Evolutionary conservation across 352 stramenopile species (phyloP), one percentile per base, ranked within the genome.

Genomic region (Phytophthora podocarpi): DNA sequence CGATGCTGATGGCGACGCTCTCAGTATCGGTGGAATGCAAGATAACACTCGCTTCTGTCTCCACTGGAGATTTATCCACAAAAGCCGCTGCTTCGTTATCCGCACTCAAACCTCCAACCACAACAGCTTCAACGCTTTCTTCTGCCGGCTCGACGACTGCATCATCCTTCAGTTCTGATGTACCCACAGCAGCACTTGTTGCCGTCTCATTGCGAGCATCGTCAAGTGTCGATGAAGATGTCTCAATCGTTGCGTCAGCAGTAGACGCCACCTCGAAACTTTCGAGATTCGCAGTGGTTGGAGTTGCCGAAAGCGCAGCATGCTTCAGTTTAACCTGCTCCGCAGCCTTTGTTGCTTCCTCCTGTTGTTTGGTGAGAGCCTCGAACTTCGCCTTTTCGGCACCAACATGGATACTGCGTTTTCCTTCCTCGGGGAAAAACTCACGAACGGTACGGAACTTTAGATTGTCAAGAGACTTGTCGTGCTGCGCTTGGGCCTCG

Each of bases 381-480:
- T 80, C 71, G 26, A 67, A 80, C 23, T 76, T 79, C 8, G 69
- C 66, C 55, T 81, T 81, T 39, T 78, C 72, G 16, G 70, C 55
- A 23, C 59, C 57, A 11, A 79, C 71, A 28, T 65, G 59, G 21
- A 79, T 34, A 27, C 67, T 79, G 13, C 63, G 71, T 20, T 78
- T 67, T 10, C 52, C 64, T 41, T 67, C 73, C 9, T 68, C 65
- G 3, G 67, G 54, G 36, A 87, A 87, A 48, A 87, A 87, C 27
- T 72, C 64, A 32, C 78, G 78, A 34, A 87, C 72, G 2, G 78
- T 87, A 7, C 78, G 78, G 51, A 87, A 81, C 46, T 80, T 80
- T 5, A 87, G 53, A 16, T 66, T 67, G 45, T 87, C 77, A 9
- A 88, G 70, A 31, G 72, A 78, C n/a, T 67, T 68, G 24, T 82